Percentiles rank a stretch among this genome's conserved stretches.
Conservation (phyloP, 2,329 filamentous ascomycete genomes). For the Hysterium pulicare region DNA sequence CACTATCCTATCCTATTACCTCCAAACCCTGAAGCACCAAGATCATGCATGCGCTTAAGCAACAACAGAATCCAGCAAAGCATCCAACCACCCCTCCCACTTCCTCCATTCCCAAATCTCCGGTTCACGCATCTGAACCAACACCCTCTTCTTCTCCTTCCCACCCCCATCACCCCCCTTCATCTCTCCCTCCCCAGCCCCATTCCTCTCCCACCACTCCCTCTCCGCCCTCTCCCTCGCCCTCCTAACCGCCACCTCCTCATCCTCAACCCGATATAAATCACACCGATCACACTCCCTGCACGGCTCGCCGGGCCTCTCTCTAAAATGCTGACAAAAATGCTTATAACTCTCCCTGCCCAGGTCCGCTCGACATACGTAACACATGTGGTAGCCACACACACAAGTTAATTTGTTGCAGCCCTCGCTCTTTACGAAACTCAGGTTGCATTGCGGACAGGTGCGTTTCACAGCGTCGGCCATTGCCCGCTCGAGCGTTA, state of each 20-base stretch:
- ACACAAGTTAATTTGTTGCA: slow-evolving; percentile 97
- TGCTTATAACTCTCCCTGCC: slow-evolving; percentile 77
- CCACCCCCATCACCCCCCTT: slow-evolving; percentile 21
- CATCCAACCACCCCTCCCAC: slow-evolving; percentile 16
- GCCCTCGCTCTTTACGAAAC: slow-evolving; percentile 87
- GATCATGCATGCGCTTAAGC: slow-evolving; percentile 6
- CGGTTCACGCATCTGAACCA: slow-evolving; percentile 4
- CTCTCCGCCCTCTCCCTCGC: slow-evolving; percentile 44
- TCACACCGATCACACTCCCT: slow-evolving; percentile 66
- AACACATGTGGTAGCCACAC: slow-evolving; percentile 98
- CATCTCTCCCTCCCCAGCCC: slow-evolving; percentile 17
- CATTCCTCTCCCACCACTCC: slow-evolving; percentile 45
- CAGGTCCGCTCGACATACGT: slow-evolving; percentile 72
- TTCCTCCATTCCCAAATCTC: slow-evolving; percentile 3
- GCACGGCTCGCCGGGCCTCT: slow-evolving; percentile 72
- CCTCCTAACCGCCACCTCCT: slow-evolving; percentile 39
- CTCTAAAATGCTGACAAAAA: slow-evolving; percentile 94
- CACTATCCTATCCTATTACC: not conserved
- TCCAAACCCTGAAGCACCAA: not conserved
- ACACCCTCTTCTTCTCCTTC: slow-evolving; percentile 8
- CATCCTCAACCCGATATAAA: slow-evolving; percentile 48
- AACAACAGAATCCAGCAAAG: slow-evolving; percentile 15
- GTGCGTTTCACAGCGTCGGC: slow-evolving; percentile 92
- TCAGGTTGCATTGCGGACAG: slow-evolving; percentile 85
- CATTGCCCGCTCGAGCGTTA: slow-evolving; percentile 88